Evolutionary conservation across 805 yeast genomes (phyloP), one percentile per base, ranked within the genome.

Genomic region (Ascoidea tarda): DNA sequence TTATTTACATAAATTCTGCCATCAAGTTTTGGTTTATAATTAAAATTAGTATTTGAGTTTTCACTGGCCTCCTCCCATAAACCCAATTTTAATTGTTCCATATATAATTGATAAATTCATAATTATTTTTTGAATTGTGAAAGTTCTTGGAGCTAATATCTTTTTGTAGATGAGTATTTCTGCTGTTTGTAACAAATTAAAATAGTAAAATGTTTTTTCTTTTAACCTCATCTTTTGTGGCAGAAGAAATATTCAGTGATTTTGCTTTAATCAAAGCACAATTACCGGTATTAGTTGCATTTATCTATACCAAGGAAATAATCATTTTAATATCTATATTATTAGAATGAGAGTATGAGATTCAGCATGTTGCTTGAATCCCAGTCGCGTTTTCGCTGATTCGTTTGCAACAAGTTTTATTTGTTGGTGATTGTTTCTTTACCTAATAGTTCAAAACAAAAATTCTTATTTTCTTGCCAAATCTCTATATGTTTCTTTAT

Each of bases 221-320:
- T 38, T 38, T 46, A 21, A 33, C 44, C 49, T 47, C 28, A 47
- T 55, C 58, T 31, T 56, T 54, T 10, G 48, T 16, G 2, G 51
- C 51, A n/a, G 6, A 16, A 1, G 48, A 31, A 44, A 47, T 47
- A 28, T 49, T n/a, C 6, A 31, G 33, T 5, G 42, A 28, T 28
- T 32, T 16, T 21, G 50, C 53, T 5, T 46, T 46, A 31, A 58
- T 47, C 57, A 58, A 57, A 6, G 16, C 21, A 8, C 42, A 46
- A 8, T 54, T 45, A 49, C 54, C 54, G 8, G 38, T 50, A 14
- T 45, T 14, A 5, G 49, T 14, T 38, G 4, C 38, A 82, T 75
- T 45, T 85, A 62, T 5, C 78, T 73, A 59, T 79, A 76, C 86
- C 90, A 81, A 0, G 95, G 95, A 54, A 86, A 69, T 46, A 80